Evolutionary conservation across 208 protist species (phyloP).

Genomic region (Wallacemonas sp.): DNA sequence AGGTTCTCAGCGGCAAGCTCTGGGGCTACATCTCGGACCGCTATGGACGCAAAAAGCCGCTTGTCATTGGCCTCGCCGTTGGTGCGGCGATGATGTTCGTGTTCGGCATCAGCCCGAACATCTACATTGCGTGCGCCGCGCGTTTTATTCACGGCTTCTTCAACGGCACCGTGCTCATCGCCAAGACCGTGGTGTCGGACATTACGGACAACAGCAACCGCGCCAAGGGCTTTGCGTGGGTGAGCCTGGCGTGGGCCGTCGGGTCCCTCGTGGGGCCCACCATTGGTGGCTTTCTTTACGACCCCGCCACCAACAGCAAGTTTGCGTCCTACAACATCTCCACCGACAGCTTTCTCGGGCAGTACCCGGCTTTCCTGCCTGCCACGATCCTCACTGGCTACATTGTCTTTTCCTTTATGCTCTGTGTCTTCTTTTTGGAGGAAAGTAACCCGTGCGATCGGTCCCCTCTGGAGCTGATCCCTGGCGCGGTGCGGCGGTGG

Average conservation of each 20-base stretch:
- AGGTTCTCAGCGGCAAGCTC: conserved; percentile 31
- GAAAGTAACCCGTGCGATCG: conserved; percentile 14
- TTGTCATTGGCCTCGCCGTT: conserved; percentile 29
- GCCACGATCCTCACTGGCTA: conserved; percentile 6
- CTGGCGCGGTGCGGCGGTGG: not conserved
- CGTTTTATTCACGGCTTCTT: conserved; percentile 40
- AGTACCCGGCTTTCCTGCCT: conserved; percentile 19
- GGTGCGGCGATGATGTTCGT: conserved; percentile 27
- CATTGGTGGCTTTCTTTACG: conserved; percentile 41
- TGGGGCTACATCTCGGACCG: conserved; percentile 36
- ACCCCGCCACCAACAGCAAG: conserved; percentile 25
- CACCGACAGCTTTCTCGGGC: conserved; percentile 17
- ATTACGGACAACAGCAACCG: conserved; percentile 40
- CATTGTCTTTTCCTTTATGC: conserved; percentile 4
- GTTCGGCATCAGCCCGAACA: conserved; percentile 40
- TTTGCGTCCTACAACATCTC: conserved; percentile 33
- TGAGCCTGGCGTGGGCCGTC: conserved; percentile 80
- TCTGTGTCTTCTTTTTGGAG: conserved; percentile 11
- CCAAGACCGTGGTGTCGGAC: conserved; percentile 41
- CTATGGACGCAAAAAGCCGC: conserved; percentile 32
- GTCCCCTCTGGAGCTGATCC: conserved; percentile 7
- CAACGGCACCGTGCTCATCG: conserved; percentile 46
- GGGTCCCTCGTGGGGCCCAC: conserved; percentile 33
- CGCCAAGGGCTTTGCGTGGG: conserved; percentile 91
- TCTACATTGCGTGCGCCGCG: conserved; percentile 32